These are phyloP conservation scores for Starmerella asiatica DNA, from an alignment of 805 yeast genomes.

Conservation along the genomic window DNA sequence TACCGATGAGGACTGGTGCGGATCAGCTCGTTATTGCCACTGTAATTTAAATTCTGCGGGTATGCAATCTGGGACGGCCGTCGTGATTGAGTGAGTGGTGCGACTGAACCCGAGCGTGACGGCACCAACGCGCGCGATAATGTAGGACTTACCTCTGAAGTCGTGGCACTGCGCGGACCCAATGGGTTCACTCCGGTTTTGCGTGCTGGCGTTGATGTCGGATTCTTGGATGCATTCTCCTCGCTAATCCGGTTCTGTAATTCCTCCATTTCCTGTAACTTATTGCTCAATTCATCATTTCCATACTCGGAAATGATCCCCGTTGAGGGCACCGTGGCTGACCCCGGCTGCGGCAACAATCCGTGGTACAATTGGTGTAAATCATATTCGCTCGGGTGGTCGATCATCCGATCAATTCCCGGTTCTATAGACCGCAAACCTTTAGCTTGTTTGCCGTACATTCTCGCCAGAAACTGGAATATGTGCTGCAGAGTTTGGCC, in stretches of 20 bases:
- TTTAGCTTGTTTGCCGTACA: slow-evolving; percentile 56
- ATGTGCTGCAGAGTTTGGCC: slow-evolving; percentile 80
- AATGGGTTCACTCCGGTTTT: too few species aligned
- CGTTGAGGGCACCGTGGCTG: neutral
- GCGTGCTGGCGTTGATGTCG: neutral
- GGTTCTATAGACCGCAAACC: slow-evolving; percentile 24
- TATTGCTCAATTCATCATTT: slow-evolving; percentile 7
- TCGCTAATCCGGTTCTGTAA: slow-evolving; percentile 20
- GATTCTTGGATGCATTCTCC: slow-evolving; percentile 1
- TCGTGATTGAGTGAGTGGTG: neutral
- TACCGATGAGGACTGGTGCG: neutral
- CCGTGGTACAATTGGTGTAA: slow-evolving; percentile 5
- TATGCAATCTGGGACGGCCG: neutral
- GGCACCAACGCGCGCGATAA: neutral
- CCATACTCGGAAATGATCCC: neutral
- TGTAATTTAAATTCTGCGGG: neutral
- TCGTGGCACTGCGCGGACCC: too few species aligned
- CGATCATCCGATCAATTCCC: slow-evolving; percentile 2
- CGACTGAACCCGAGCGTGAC: neutral
- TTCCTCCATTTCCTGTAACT: slow-evolving; percentile 21
- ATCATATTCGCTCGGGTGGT: slow-evolving; percentile 2
- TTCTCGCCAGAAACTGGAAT: slow-evolving; percentile 69
- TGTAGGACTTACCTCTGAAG: too few species aligned
- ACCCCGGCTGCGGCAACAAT: slow-evolving; percentile 9
- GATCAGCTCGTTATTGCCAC: neutral